Evolutionary conservation across 176 grass and related monocot species (phyloP).

Genomic region (Oryza australiensis): DNA sequence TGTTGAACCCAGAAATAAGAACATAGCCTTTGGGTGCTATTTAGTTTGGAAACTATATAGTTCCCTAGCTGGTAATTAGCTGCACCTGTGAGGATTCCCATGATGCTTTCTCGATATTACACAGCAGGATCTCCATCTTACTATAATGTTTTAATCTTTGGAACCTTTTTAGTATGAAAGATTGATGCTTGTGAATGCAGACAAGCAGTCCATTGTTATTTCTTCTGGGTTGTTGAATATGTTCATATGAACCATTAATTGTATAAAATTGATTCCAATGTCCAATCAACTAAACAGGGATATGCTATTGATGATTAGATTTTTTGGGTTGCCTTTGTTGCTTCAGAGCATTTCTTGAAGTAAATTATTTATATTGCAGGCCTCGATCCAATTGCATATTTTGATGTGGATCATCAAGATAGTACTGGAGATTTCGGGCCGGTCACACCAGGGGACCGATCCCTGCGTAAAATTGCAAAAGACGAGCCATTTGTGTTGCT

Average conservation of each 20-base stretch:
- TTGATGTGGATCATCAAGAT: constrained; percentile 51
- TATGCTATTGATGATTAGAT: constrained; percentile 15
- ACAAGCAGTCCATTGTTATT: constrained; percentile 5
- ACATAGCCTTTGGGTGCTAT: neutral
- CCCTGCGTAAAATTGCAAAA: constrained; percentile 39
- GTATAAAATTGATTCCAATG: constrained; percentile 8
- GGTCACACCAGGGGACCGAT: constrained; percentile 3
- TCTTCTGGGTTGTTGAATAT: neutral
- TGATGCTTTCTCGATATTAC: neutral
- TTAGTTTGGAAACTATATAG: neutral
- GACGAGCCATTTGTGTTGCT: constrained; percentile 49
- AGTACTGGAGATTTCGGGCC: constrained; percentile 38
- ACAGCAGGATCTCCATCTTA: neutral
- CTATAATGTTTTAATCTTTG: neutral
- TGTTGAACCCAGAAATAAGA: constrained; percentile 13
- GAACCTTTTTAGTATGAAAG: neutral
- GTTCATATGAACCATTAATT: neutral
- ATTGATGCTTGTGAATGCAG: constrained; percentile 24
- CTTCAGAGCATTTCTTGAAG: constrained; percentile 23
- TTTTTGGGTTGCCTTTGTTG: neutral
- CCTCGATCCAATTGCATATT: constrained; percentile 53
- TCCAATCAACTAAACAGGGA: constrained; percentile 9
- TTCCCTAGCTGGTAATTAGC: neutral
- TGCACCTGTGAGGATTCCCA: neutral
- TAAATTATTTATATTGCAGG: constrained; percentile 39